Base-by-base conservation (phyloP, 192 early-diverging fungal species). In the Glomus cerebriforme region DNA sequence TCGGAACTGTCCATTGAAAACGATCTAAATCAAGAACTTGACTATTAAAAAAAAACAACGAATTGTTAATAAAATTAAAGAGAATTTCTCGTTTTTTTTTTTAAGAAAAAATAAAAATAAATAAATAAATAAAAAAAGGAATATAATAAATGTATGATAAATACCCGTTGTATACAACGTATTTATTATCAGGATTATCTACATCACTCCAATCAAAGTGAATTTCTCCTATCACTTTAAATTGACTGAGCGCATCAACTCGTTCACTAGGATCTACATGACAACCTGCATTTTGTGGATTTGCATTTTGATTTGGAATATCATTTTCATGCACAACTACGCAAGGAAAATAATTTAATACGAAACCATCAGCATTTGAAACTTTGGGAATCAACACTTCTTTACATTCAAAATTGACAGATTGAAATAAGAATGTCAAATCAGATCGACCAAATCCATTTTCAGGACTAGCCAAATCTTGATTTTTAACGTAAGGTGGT, bases 401-500 rank as follows among this genome's bases (percentile, higher is more conserved):
- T 80, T 90, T 91, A 81, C 93, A 95, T 15, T 88, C 82, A 49
- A 79, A 75, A 79, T 95, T 93, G 64, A 91, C 87, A 68, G 87
- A 89, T 85, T 95, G 94, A 83, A 95, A 95, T 86, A 95, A 66
- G 49, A 94, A 93, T 26, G 89, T 89, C 71, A 93, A 79, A 79
- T 95, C 94, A 82, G 85, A 90, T 67, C 91, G 90, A 62, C 91
- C 91, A 0, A 90, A 90, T 12, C 3, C 29, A 32, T 27, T 58
- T 13, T 8, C 27, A 15, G 29, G 67, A 67, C 7, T 35, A 32
- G 60, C 0, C 13, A 26, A 3, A 39, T 29, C 59, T 27, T 13
- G 31, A 15, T n/a, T 3, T n/a, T 27, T 13, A 6, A 77, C 37
- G 43, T 12, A 8, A 5, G 45, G 62, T n/a, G 12, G 59, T 26